Conservation (phyloP, 352 stramenopile genomes). For the Peronospora farinosa region DNA sequence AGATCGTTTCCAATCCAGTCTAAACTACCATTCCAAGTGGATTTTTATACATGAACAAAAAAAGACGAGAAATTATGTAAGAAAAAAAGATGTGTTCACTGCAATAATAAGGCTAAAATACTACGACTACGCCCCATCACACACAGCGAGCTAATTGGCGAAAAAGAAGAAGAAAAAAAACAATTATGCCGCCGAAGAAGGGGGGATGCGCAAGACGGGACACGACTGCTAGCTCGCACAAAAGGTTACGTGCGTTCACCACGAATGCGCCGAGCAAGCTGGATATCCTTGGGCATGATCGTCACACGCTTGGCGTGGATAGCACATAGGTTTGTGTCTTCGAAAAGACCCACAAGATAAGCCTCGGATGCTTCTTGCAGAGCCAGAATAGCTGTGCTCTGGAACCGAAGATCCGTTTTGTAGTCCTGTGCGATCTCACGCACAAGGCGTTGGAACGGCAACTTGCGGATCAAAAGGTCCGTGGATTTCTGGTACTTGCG, state of each 20-base stretch:
- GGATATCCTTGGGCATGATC: slow-evolving; percentile 97
- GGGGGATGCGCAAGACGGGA: neutral
- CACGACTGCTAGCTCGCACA: slow-evolving; percentile 1
- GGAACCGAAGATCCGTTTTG: slow-evolving; percentile 94
- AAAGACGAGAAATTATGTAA: neutral
- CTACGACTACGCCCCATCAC: slow-evolving; percentile 30
- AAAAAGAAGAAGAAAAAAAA: slow-evolving; percentile 28
- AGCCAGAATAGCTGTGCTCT: slow-evolving; percentile 89
- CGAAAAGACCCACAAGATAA: slow-evolving; percentile 92
- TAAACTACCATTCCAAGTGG: too few relatives aligned
- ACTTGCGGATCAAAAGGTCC: slow-evolving; percentile 92
- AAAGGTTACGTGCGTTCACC: slow-evolving; percentile 77
- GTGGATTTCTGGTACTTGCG: slow-evolving; percentile 94
- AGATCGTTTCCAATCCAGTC: too few relatives aligned
- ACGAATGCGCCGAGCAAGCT: slow-evolving; percentile 88
- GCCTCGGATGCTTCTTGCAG: slow-evolving; percentile 90
- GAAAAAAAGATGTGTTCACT: slow-evolving; percentile 1
- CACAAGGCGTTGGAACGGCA: slow-evolving; percentile 96
- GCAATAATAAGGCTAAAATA: slow-evolving; percentile 10
- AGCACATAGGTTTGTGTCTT: slow-evolving; percentile 93
- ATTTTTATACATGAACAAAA: too few relatives aligned
- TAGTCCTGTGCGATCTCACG: slow-evolving; percentile 95
- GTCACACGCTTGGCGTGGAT: slow-evolving; percentile 95
- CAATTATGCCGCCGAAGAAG: neutral
- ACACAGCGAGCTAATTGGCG: slow-evolving; percentile 32